Conservation (phyloP, 2,329 filamentous ascomycete genomes). For the Talaromyces atroroseus region DNA sequence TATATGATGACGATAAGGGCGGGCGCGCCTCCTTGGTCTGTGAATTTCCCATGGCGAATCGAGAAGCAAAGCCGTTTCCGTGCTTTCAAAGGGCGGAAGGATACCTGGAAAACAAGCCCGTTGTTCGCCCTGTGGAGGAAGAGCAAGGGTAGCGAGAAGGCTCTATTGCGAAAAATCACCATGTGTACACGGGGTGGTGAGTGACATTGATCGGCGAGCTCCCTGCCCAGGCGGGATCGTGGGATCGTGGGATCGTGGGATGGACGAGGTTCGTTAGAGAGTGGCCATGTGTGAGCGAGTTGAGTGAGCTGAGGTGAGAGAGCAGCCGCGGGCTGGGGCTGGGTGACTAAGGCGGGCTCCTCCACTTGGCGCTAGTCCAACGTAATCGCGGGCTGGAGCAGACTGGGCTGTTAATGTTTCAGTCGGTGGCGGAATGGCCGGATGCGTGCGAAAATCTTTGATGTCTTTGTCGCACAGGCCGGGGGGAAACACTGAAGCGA, state of each 20-base stretch:
- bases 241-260: not conserved
- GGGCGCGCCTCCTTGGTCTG: conserved; percentile 43
- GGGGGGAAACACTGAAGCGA: not conserved
- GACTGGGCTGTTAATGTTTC: conserved; percentile 15
- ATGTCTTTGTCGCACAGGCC: not conserved
- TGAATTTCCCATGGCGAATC: conserved; percentile 39
- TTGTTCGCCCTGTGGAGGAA: not conserved
- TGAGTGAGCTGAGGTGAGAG: not conserved
- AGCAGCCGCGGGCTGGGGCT: not conserved
- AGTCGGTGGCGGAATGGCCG: conserved; percentile 19
- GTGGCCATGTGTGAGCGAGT: conserved; percentile 27
- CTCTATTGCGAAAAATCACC: not conserved
- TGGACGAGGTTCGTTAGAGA: not conserved
- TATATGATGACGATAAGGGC: conserved; percentile 22
- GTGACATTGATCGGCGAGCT: not conserved
- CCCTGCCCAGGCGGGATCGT: not conserved
- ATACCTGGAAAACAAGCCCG: not conserved
- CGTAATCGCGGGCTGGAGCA: conserved; percentile 15
- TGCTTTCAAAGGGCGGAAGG: not conserved
- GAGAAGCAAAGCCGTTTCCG: too few species aligned
- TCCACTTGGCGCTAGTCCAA: conserved; percentile 4
- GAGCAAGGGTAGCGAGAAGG: not conserved
- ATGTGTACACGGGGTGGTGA: not conserved
- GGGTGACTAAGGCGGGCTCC: conserved; percentile 12
- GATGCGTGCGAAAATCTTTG: conserved; percentile 9